Conservation (phyloP, 192 early-diverging fungal genomes). For the Phlyctochytrium bullatum region DNA sequence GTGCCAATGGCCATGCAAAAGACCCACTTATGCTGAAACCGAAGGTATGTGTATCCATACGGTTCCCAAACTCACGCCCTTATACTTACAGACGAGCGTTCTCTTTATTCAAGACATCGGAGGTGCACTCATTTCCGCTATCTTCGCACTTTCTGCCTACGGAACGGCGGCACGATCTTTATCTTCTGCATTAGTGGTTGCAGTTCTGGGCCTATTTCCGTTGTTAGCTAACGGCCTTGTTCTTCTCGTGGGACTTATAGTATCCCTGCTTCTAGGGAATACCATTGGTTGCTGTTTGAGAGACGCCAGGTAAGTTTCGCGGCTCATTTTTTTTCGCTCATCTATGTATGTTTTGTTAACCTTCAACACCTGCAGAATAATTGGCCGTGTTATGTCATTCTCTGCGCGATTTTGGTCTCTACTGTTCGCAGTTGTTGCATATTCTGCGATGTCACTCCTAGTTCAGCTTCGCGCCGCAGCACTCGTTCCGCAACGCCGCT, state of each 20-base stretch:
- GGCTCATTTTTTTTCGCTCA: too few species aligned
- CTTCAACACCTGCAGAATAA: too few species aligned
- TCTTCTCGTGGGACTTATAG: background rate
- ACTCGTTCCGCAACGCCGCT: too few species aligned
- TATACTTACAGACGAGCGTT: background rate
- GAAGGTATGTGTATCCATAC: too few species aligned
- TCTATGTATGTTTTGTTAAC: too few species aligned
- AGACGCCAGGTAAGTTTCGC: too few species aligned
- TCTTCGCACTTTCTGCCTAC: background rate
- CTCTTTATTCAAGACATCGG: slow-evolving; percentile 1
- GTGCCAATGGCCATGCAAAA: too few species aligned
- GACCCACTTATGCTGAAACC: too few species aligned
- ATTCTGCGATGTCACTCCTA: too few species aligned
- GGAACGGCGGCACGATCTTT: background rate
- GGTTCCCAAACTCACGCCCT: too few species aligned
- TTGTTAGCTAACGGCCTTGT: background rate
- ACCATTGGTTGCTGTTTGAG: background rate
- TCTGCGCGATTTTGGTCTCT: background rate
- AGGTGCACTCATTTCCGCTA: background rate
- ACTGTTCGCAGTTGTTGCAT: background rate
- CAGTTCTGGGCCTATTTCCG: background rate
- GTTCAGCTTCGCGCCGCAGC: too few species aligned
- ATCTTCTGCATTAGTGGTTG: background rate
- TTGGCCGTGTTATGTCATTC: background rate
- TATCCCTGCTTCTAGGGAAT: background rate